Percentiles rank a stretch among this genome's conserved stretches.
Evolutionary conservation across 305 asterid species (phyloP).

Genomic region (Lippia alba): DNA sequence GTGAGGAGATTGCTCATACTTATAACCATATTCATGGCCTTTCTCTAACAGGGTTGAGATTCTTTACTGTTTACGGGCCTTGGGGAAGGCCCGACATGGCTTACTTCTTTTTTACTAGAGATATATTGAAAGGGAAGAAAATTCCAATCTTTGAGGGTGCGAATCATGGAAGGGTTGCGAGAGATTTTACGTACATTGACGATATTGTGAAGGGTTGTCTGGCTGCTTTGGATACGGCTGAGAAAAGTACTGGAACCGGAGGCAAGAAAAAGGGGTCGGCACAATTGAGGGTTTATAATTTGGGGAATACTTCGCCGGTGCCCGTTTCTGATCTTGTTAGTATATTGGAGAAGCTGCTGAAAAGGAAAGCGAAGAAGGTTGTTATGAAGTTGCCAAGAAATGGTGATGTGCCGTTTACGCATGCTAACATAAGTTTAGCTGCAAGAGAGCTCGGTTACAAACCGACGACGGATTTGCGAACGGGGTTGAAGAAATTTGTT

Average conservation of each 20-base stretch:
- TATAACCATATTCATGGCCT: constrained; percentile 74
- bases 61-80: constrained; percentile 79
- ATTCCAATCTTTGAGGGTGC: constrained; percentile 63
- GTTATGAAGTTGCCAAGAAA: constrained; percentile 63
- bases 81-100: constrained; percentile 89
- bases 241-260: constrained; percentile 78
- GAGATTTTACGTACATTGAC: constrained; percentile 76
- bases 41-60: constrained; percentile 65
- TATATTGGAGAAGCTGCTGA: constrained; percentile 72
- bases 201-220: constrained; percentile 73
- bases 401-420: constrained; percentile 66
- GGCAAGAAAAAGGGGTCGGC: constrained; percentile 76
- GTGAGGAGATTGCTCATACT: constrained; percentile 71
- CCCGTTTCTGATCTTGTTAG: constrained; percentile 67
- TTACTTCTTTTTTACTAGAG: constrained; percentile 65
- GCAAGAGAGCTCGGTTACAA: constrained; percentile 57
- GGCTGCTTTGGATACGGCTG: constrained; percentile 67
- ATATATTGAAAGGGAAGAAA: constrained; percentile 64
- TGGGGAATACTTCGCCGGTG: constrained; percentile 77
- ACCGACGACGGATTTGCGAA: constrained; percentile 54
- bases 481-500: constrained; percentile 62
- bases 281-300: constrained; percentile 59
- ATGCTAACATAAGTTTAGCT: constrained; percentile 63
- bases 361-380: constrained; percentile 61
- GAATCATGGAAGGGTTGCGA: constrained; percentile 63